Evolutionary conservation across 257 asterid genomes (phyloP).

Genomic region (Nicotiana noctiflora): DNA sequence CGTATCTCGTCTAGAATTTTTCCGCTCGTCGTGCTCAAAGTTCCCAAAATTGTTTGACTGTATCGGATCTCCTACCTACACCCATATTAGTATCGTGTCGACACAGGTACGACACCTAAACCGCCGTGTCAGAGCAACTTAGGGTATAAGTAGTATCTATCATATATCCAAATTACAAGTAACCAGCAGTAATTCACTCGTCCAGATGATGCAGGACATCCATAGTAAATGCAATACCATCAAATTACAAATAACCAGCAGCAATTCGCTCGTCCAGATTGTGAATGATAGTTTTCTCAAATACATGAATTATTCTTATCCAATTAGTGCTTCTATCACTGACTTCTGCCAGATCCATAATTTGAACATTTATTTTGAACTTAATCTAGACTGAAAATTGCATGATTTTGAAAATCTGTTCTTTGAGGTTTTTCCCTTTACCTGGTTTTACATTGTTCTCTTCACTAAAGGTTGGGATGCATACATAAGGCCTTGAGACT

Average conservation of each 20-base stretch:
- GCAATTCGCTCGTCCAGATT: neutral
- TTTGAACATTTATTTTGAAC: neutral
- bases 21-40: too few species aligned
- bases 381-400: neutral
- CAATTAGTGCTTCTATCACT: neutral
- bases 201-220: constrained; percentile 1
- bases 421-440: neutral
- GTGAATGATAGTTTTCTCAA: neutral
- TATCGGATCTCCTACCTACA: too few species aligned
- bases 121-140: too few species aligned
- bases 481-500: too few species aligned
- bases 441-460: neutral
- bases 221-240: neutral
- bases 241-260: neutral
- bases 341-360: neutral
- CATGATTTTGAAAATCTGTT: neutral
- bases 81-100: too few species aligned
- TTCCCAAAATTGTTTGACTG: too few species aligned
- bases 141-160: neutral
- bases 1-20: too few species aligned
- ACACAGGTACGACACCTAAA: too few species aligned
- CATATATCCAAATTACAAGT: neutral
- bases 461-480: neutral
- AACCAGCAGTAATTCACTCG: neutral
- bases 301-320: neutral